These are phyloP conservation scores for Paecilomyces sp. DNA, from an alignment of 2,329 filamentous ascomycete species.

Conservation along the genomic window DNA sequence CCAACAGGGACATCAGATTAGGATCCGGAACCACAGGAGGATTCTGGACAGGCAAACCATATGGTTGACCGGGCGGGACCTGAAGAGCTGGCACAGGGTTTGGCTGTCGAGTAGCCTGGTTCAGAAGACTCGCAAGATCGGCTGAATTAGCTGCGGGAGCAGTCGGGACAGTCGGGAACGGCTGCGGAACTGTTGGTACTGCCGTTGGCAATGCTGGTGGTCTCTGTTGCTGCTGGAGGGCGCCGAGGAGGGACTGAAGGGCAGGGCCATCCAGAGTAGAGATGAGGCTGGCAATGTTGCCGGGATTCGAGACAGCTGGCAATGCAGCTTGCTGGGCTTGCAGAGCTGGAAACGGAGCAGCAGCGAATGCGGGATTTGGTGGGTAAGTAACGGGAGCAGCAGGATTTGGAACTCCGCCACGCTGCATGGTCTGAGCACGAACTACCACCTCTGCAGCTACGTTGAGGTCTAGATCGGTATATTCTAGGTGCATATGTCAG, in stretches of 20 bases:
- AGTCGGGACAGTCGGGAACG: conserved; percentile 23
- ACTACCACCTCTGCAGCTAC: conserved; percentile 76
- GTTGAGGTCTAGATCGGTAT: conserved; percentile 69
- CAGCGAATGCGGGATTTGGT: conserved; percentile 28
- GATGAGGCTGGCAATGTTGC: conserved; percentile 59
- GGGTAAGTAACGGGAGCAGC: conserved; percentile 13
- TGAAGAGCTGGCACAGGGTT: conserved; percentile 19
- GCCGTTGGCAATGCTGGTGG: conserved; percentile 30
- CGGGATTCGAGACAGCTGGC: conserved; percentile 27
- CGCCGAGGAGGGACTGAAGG: conserved; percentile 62
- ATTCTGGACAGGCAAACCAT: conserved; percentile 20
- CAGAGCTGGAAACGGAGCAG: conserved; percentile 25
- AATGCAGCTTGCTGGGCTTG: conserved; percentile 24
- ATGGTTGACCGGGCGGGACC: conserved; percentile 20
- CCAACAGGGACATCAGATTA: conserved; percentile 30
- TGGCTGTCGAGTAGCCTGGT: conserved; percentile 29
- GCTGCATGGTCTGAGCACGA: conserved; percentile 43
- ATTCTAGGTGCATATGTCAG: conserved; percentile 48
- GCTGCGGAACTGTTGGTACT: conserved; percentile 25
- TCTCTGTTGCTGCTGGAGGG: conserved; percentile 45
- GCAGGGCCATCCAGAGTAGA: conserved; percentile 61
- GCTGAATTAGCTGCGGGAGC: conserved; percentile 25
- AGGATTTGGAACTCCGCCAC: conserved; percentile 25
- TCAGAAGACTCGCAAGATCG: conserved; percentile 36
- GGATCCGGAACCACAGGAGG: conserved; percentile 24